Evolutionary conservation across 2,329 filamentous ascomycete genomes (phyloP), one percentile per base, ranked within the genome.

Genomic region (Beauveria australis): DNA sequence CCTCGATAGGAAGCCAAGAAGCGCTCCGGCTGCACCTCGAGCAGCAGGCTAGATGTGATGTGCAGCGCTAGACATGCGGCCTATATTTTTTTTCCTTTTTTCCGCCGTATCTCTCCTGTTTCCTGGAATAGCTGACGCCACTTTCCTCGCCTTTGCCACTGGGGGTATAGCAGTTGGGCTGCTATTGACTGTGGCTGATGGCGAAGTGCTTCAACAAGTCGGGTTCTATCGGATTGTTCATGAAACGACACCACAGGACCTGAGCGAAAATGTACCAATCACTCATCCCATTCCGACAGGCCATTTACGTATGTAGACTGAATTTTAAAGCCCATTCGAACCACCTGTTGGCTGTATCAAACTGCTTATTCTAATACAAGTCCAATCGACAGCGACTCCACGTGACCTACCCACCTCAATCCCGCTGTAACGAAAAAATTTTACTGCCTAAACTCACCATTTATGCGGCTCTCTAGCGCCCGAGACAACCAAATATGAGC

Each of bases 171-270:
- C 54, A 26, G 44, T 3, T 37, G 28, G 14, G 26, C n/a, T 28
- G 30, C 37, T 57, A 57, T 49, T 40, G 30, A 57, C 54, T n/a
- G 40, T 30, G 30, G 54, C 24, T 22, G 8, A 26, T 14, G 18
- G 40, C 37, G n/a, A 24, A 18, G 16, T 43, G 46, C 28, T 51
- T 58, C 33, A 47, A 14, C 24, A 43, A 43, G 22, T 58, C 55
- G 55, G 55, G 55, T 58, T 58, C 46, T 51, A 30, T 58, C 55
- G 55, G 55, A 47, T 58, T 43, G 46, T 3, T 3, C 33, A 40
- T 14, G 9, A 19, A 51, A n/a, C 30, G n/a, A 26, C 19, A 14
- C 19, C 14, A 30, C 33, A 41, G 14, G 5, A 51, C 0, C 18
- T 16, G 26, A 9, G 22, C 24, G 8, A 5, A 7, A 24, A 14